Evolutionary conservation across 1,284 basidiomycete genomes (phyloP), one percentile per base, ranked within the genome.

Genomic region (Tilletia walkeri): DNA sequence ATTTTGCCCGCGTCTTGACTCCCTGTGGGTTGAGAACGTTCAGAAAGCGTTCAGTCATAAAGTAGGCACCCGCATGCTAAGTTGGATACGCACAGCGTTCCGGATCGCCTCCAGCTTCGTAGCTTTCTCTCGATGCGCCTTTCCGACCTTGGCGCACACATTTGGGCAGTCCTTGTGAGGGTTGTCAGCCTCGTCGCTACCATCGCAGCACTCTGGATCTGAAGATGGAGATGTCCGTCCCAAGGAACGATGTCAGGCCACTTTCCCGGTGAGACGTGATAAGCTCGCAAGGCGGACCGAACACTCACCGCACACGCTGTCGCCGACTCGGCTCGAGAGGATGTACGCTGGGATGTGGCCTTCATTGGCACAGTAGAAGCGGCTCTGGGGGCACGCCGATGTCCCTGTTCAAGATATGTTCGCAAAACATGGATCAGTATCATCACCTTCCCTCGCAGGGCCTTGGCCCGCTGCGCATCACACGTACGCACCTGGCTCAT

Each of bases 121-220:
- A 45, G 86, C 84, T 77, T 88, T 87, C 81, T 88, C 88, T 72
- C 89, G 86, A 84, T 92, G 89, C 61, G 84, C 89, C 71, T 89
- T 88, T 1, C 94, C 93, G 49, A 92, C 87, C 79, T 91, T 88
- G 65, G 87, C 88, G 82, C 95, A 99, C 4, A 85, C 85, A 83
- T 98, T 90, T 24, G 88, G 86, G 82, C 95, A 99, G 12, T 90
- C 86, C 4, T 54, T 45, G 36, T 47, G 20, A n/a, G 68, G 68
- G 36, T 56, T 69, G 36, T 41, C 30, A 4, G 85, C 86, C 84
- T 99, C 95, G 83, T 99, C 95, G 0, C 93, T 93, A n/a, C 96
- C 96, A 81, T 99, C 95, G 83, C 95, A 99, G 83, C 96, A 99
- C 81, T 94, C 90, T 2, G 89, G 88, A 80, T 99, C 94, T 95